Percentiles rank a stretch among this genome's conserved stretches.
Conservation (phyloP, 2,329 filamentous ascomycete species). For the Colletotrichum sp. region DNA sequence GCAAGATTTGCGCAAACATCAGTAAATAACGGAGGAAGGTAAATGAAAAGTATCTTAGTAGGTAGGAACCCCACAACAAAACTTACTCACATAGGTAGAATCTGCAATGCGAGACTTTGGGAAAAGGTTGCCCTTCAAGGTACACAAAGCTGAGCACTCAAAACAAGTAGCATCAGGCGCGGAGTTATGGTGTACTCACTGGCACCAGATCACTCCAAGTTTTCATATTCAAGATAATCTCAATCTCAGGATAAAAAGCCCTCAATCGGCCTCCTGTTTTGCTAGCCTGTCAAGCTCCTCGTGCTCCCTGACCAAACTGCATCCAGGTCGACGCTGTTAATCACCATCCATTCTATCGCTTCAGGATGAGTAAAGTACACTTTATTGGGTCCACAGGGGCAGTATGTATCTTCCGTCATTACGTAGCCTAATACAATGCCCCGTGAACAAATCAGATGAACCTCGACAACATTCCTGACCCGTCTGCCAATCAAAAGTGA, state of each 20-base stretch:
- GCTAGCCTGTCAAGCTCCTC: not conserved
- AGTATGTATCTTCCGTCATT: not conserved
- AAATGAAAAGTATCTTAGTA: too few relatives aligned
- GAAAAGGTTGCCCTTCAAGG: not conserved
- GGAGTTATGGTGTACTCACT: not conserved
- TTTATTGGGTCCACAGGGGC: not conserved
- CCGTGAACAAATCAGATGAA: not conserved
- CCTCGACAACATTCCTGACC: not conserved
- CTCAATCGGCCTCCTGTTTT: not conserved
- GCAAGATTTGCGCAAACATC: too few relatives aligned
- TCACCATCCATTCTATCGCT: not conserved
- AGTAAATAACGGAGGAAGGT: too few relatives aligned
- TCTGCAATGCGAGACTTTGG: not conserved
- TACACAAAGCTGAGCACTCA: not conserved
- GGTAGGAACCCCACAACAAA: not conserved
- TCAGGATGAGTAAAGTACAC: not conserved
- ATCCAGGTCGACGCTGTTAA: not conserved
- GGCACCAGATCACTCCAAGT: not conserved
- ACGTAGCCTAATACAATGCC: not conserved
- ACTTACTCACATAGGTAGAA: not conserved
- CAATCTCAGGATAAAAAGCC: too few relatives aligned
- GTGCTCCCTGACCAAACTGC: not conserved
- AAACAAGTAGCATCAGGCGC: too few relatives aligned
- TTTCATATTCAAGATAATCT: too few relatives aligned
- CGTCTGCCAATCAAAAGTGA: not conserved